Base-by-base conservation (phyloP, 352 stramenopile genomes). In the Globisporangium camurandrum region DNA sequence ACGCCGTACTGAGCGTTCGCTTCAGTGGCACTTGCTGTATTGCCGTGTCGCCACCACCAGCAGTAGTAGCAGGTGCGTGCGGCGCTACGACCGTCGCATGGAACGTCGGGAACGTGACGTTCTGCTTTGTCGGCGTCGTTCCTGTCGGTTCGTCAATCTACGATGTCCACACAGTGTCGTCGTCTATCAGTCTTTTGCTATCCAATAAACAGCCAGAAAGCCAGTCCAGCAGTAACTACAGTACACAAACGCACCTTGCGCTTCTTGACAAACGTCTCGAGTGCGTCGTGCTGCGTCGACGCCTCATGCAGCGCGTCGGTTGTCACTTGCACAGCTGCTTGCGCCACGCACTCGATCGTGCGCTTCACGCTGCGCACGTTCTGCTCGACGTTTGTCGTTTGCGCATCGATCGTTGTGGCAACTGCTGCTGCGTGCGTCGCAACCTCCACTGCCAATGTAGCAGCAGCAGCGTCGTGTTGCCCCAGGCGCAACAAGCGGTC, bases 251-350 rank as follows among this genome's bases (percentile, higher is more conserved):
- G 28, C 27, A 83, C 71, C 66, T 67, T 68, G 60, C 67, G 47
- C 41, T 80, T 78, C 59, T 78, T 78, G 50, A 80, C 59, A 54
- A 64, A 84, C 12, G 57, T 44, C 45, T 67, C 62, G 24, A 78
- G 61, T 12, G 65, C 59, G 23, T 78, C 26, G 17, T 71, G 50
- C 36, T 71, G 65, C 19, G 65, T 52, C 9, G 44, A 62, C 14
- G 64, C 71, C 9, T 64, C 52, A 24, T 58, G 49, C 10, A 48
- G 46, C 27, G 58, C 46, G 1, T 61, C 61, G 19, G 49, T 53
- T 42, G 69, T 53, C n/a, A 24, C 33, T 16, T 64, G 60, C 26
- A 49, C 60, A 8, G 49, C 37, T 3, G 56, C 56, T n/a, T n/a
- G n/a, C n/a, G n/a, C n/a, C n/a, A n/a, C n/a, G n/a, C n/a, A n/a